Percentiles rank a stretch among this genome's conserved stretches.
Evolutionary conservation across 352 stramenopile species (phyloP).

Genomic region (Globisporangium orthogonon): DNA sequence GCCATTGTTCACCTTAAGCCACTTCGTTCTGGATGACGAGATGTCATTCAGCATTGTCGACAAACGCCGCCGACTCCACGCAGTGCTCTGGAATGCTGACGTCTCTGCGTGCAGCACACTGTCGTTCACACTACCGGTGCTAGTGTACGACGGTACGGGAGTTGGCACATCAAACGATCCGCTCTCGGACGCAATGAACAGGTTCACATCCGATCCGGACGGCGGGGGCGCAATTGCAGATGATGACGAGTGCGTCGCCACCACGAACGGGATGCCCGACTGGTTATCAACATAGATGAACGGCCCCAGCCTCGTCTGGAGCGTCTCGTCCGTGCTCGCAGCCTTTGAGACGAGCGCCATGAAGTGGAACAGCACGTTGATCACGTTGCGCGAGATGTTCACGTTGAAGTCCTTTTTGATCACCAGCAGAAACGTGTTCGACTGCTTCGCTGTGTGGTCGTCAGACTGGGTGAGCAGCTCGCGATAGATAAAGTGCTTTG

Average conservation of each 20-base stretch:
- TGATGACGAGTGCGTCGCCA: conserved; percentile 46
- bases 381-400: conserved; percentile 74
- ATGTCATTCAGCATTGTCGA: conserved; percentile 73
- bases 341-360: conserved; percentile 66
- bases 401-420: conserved; percentile 80
- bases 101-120: conserved; percentile 38
- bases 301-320: conserved; percentile 49
- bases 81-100: conserved; percentile 39
- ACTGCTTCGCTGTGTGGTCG: conserved; percentile 43
- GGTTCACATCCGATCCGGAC: conserved; percentile 9
- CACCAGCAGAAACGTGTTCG: conserved; percentile 67
- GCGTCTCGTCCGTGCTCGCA: conserved; percentile 27
- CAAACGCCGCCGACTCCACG: conserved; percentile 59
- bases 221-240: conserved; percentile 12
- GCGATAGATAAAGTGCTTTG: conserved; percentile 83
- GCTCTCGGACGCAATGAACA: conserved; percentile 11
- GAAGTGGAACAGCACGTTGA: conserved; percentile 81
- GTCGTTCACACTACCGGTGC: conserved; percentile 24
- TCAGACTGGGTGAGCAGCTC: conserved; percentile 58
- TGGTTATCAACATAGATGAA: conserved; percentile 88
- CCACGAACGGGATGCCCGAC: conserved; percentile 75
- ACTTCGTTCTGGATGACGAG: conserved; percentile 60
- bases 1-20: conserved; percentile 59
- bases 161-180: conserved; percentile 49
- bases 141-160: conserved; percentile 24